Base-by-base conservation (phyloP, 176 grass and related monocot genomes). In the Triticum monococcum region DNA sequence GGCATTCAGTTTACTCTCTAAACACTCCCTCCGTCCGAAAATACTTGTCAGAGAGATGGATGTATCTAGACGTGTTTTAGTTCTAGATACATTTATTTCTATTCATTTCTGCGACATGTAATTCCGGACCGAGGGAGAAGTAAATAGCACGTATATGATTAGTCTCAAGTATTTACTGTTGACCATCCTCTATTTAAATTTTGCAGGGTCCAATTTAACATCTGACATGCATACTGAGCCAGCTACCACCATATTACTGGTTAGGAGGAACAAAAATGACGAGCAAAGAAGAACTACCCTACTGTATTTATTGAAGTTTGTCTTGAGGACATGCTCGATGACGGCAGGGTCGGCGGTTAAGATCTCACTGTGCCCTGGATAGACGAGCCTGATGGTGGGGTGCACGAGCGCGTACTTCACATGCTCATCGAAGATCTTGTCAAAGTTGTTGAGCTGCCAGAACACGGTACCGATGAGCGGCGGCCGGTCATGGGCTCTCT, bases 271-370 rank as follows among this genome's bases (percentile, higher is more conserved):
- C 12, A 66, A 40, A 46, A 4, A 77, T 2, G 59, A 65, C 24
- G 7, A 23, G 50, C 31, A 77, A 57, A 33, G 46, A 28, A 31
- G 50, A 37, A 41, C 30, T 52, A 92, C 89, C 92, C 89, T 94
- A 61, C 80, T 86, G 80, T 94, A 91, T 71, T 91, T 94, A 61
- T 41, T 80, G 92, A 94, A 94, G 64, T 68, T 94, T 33, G 80
- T 84, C 77, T 84, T 94, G 76, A 91, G 84, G 30, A 94, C 37
- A 57, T 94, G 86, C 80, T 94, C 84, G 20, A 94, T 12, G 79
- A 83, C 62, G 62, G 64, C 60, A 2, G 91, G 86, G 57, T 94
- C 92, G 14, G 80, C 18, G 3, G 86, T 91, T 5, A 11, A 62
- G 52, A 94, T 0, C 64, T 89, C 75, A 20, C 77, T 84, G 68